These are phyloP conservation scores for Aspergillus leporis DNA, from an alignment of 495 filamentous ascomycete genomes.

Conservation along the genomic window DNA sequence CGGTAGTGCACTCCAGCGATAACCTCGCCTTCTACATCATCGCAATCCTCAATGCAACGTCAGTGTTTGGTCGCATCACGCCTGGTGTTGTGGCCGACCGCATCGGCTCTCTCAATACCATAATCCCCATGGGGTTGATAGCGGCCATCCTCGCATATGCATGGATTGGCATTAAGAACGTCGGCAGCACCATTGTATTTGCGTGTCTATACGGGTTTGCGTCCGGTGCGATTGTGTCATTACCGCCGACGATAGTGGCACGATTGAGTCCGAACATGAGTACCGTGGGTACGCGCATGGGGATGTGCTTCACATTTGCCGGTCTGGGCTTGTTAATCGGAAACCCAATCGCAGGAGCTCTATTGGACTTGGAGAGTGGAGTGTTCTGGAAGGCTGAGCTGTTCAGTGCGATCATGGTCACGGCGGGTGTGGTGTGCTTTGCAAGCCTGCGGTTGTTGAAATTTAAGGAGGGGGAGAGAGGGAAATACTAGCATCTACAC, in stretches of 20 bases:
- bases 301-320: conserved; percentile 29
- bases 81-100: conserved; percentile 39
- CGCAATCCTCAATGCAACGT: conserved; percentile 43
- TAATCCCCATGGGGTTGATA: conserved; percentile 23
- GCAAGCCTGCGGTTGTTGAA: too few relatives aligned
- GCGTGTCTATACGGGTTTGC: conserved; percentile 41
- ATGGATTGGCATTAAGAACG: conserved; percentile 30
- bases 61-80: conserved; percentile 41
- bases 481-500: too few relatives aligned
- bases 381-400: too few relatives aligned
- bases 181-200: conserved; percentile 33
- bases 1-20: conserved; percentile 5
- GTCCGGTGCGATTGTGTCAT: conserved; percentile 31
- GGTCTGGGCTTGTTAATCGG: conserved; percentile 33
- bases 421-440: too few relatives aligned
- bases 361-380: conserved; percentile 2
- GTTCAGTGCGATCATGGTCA: too few relatives aligned
- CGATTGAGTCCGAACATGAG: conserved; percentile 18
- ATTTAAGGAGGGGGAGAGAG: too few relatives aligned
- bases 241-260: conserved; percentile 18
- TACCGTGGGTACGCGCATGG: conserved; percentile 37
- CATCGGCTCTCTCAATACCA: conserved; percentile 32
- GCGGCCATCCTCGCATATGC: conserved; percentile 26
- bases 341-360: conserved; percentile 39
- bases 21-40: conserved; percentile 42